Conservation (phyloP, 1,284 basidiomycete genomes). For the Cutaneotrichosporon arboriforme region DNA sequence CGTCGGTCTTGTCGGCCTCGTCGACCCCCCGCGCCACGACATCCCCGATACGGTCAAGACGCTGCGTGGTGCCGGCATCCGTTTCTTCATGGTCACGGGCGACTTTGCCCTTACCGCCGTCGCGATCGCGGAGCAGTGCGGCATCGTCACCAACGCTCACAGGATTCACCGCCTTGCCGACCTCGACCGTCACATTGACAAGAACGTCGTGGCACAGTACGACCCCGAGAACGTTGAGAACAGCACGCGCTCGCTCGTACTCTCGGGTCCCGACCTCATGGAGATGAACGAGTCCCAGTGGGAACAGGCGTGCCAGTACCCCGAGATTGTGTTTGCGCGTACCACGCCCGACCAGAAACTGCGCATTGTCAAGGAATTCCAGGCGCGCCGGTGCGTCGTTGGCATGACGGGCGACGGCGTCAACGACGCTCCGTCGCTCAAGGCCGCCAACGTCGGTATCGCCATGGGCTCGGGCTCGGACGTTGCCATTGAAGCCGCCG, state of each 20-base stretch:
- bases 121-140: slow-evolving; percentile 60
- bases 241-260: slow-evolving; percentile 47
- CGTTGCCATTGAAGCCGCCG: slow-evolving; percentile 49
- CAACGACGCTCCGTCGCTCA: slow-evolving; percentile 61
- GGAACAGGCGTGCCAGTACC: slow-evolving; percentile 55
- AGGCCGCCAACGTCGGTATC: slow-evolving; percentile 52
- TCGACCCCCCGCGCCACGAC: slow-evolving; percentile 61
- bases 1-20: slow-evolving; percentile 60
- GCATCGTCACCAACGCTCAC: slow-evolving; percentile 52
- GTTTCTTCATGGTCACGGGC: slow-evolving; percentile 67
- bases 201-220: slow-evolving; percentile 17
- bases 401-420: slow-evolving; percentile 65
- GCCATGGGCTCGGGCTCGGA: slow-evolving; percentile 52
- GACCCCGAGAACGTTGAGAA: slow-evolving; percentile 20
- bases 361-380: slow-evolving; percentile 60
- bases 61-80: slow-evolving; percentile 58
- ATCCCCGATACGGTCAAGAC: slow-evolving; percentile 54
- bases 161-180: slow-evolving; percentile 38
- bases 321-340: slow-evolving; percentile 67
- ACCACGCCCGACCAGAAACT: slow-evolving; percentile 70
- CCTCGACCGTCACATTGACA: slow-evolving; percentile 35
- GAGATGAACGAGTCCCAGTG: slow-evolving; percentile 53
- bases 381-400: slow-evolving; percentile 54
- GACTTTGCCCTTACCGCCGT: slow-evolving; percentile 51
- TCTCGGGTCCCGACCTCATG: slow-evolving; percentile 56